Base-by-base conservation (phyloP, 1,284 basidiomycete species). In the Ceratobasidium sp. region DNA sequence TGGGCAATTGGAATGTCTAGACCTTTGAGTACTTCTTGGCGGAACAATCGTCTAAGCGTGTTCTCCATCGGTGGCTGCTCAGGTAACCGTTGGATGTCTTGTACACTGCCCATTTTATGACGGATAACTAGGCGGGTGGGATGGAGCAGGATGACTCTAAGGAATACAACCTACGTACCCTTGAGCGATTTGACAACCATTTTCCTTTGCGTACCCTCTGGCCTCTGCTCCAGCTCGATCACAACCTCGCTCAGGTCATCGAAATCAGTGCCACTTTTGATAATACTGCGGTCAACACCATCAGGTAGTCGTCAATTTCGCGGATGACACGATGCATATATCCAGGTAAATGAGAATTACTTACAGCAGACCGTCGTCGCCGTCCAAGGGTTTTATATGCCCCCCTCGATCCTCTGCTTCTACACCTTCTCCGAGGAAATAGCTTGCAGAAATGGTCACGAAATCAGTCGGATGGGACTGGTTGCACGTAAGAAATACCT, bases 221-320 rank as follows among this genome's bases (percentile, higher is more conserved):
- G 88, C 0, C 91, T 88, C 65, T 90, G 86, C 44, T 87, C 86
- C 2, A 97, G 85, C 77, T 90, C 89, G 23, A 97, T 84, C 0
- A 84, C 86, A 55, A 96, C 86, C 79, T 94, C 92, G 68, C 94
- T 94, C 33, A 97, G 85, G 80, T 97, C 95, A 44, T 94, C 89
- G 83, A 98, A 98, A 84, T 98, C 96, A 7, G 93, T 95, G 4
- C 96, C 96, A 80, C 93, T 95, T 84, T 98, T 97, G 80, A 96
- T 85, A 20, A 95, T 77, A 69, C 83, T 82, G 27, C 78, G 10
- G 16, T n/a, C 5, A 64, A 30, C 20, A 27, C 30, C 30, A 59
- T 30, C 27, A 30, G 27, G 27, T 30, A 30, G 27, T 30, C 27
- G 27, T 30, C 27, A 30, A 30, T 30, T 30, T 30, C 27, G 27